Evolutionary conservation across 768 basidiomycete genomes (phyloP).

Genomic region (Paxillus rubicundulus): DNA sequence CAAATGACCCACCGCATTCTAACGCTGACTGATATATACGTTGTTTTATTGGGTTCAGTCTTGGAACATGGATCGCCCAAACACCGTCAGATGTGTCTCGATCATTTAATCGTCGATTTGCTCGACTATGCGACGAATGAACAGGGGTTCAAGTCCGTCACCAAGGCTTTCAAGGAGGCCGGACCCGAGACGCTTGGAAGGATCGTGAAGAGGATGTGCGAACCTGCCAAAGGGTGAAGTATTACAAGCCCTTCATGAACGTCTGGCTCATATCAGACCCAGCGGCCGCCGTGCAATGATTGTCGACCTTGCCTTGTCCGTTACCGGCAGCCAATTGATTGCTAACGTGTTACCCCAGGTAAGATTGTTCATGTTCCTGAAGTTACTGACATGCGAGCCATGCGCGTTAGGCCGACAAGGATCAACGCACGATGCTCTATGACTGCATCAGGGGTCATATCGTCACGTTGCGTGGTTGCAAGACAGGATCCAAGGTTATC

Average conservation of each 20-base stretch:
- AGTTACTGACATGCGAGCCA: slow-evolving; percentile 8
- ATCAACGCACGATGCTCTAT: slow-evolving; percentile 77
- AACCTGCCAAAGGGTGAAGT: slow-evolving; percentile 73
- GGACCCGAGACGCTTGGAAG: slow-evolving; percentile 72
- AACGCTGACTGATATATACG: slow-evolving; percentile 2
- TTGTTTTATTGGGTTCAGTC: slow-evolving; percentile 41
- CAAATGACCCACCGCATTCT: neutral
- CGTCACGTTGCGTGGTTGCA: slow-evolving; percentile 86
- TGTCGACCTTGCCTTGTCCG: slow-evolving; percentile 80
- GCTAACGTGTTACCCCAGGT: slow-evolving; percentile 79
- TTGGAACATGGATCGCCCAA: slow-evolving; percentile 80
- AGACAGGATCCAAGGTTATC: slow-evolving; percentile 89
- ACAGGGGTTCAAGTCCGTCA: slow-evolving; percentile 85
- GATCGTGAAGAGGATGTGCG: slow-evolving; percentile 80
- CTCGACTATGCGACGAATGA: slow-evolving; percentile 79
- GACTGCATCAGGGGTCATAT: slow-evolving; percentile 87
- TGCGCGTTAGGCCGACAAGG: slow-evolving; percentile 68
- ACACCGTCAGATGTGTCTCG: slow-evolving; percentile 73
- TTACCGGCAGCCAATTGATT: slow-evolving; percentile 83
- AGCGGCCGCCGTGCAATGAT: slow-evolving; percentile 79
- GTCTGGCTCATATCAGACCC: slow-evolving; percentile 19
- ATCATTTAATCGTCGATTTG: slow-evolving; percentile 72
- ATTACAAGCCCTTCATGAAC: neutral
- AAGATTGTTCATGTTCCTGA: slow-evolving; percentile 18
- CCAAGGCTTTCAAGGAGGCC: slow-evolving; percentile 83